Conservation (phyloP, 1,139 yeast genomes). For the Zygoascus hellenicus region DNA sequence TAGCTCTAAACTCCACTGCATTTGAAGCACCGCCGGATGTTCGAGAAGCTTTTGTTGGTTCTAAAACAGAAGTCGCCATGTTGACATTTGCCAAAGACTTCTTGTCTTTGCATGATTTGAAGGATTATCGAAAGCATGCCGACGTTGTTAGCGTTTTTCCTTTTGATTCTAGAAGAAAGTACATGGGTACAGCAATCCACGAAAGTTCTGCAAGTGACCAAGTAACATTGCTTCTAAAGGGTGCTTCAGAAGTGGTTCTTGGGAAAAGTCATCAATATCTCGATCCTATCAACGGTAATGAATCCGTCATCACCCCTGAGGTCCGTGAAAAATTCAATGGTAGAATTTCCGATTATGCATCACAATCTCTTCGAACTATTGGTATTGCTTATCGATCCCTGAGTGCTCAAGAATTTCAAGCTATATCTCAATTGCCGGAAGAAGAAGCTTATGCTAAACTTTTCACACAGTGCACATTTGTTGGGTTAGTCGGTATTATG, state of each 20-base stretch:
- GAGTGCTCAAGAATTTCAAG: constrained; percentile 21
- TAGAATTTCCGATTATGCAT: constrained; percentile 50
- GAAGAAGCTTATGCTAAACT: constrained; percentile 23
- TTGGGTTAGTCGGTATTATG: constrained; percentile 82
- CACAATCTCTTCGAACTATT: constrained; percentile 75
- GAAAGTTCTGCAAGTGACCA: constrained; percentile 33
- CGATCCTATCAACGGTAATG: constrained; percentile 33
- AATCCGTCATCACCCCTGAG: constrained; percentile 11
- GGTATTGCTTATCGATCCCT: constrained; percentile 77
- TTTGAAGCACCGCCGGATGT: constrained; percentile 45
- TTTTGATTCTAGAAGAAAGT: constrained; percentile 87
- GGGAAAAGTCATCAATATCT: constrained; percentile 43
- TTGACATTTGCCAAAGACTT: constrained; percentile 59
- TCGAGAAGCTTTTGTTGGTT: constrained; percentile 63
- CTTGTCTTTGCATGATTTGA: constrained; percentile 43
- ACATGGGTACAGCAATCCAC: constrained; percentile 73
- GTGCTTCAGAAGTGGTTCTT: constrained; percentile 88
- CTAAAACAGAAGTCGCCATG: constrained; percentile 91
- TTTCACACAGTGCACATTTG: constrained; percentile 28
- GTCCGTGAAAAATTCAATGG: constrained; percentile 15
- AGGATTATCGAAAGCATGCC: constrained; percentile 36
- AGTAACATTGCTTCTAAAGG: constrained; percentile 70
- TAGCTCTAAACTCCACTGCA: constrained; percentile 79
- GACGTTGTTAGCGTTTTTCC: constrained; percentile 69
- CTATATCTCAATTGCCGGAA: constrained; percentile 47